A percentile compares a stretch with the other conserved stretches of the same genome.
Evolutionary conservation across 1,284 basidiomycete species (phyloP).

Genomic region (Uromyces viciae-fabae): DNA sequence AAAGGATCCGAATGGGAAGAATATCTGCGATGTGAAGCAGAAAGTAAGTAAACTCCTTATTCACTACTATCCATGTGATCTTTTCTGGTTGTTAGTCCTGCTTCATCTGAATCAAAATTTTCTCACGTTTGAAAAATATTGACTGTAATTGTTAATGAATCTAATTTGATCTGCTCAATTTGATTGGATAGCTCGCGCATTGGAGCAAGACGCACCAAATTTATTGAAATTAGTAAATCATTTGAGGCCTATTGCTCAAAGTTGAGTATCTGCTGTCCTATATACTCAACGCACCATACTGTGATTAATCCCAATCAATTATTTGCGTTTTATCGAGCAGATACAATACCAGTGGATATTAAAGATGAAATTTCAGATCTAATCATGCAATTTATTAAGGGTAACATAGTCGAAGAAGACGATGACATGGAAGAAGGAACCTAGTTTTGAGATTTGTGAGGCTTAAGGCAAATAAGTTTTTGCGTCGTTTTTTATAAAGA

Average conservation of each 20-base stretch:
- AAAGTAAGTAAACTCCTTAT: constrained; percentile 22
- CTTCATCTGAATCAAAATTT: not conserved
- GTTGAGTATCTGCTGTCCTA: not conserved
- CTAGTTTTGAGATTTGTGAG: too few relatives aligned
- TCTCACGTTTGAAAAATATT: not conserved
- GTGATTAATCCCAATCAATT: not conserved
- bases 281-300: not conserved
- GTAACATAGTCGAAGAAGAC: not conserved
- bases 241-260: constrained; percentile 37
- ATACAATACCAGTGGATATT: not conserved
- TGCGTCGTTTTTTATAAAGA: too few relatives aligned
- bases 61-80: not conserved
- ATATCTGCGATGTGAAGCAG: constrained; percentile 32
- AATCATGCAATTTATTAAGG: not conserved
- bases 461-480: too few relatives aligned
- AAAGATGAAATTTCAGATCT: not conserved
- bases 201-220: constrained; percentile 6
- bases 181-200: not conserved
- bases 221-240: constrained; percentile 11
- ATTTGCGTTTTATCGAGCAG: not conserved
- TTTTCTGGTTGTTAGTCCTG: not conserved
- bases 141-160: too few relatives aligned
- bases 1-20: constrained; percentile 37
- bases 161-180: not conserved
- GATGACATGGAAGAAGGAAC: constrained; percentile 21